A percentile compares a stretch with the other conserved stretches of the same genome.
These are phyloP conservation scores for Scheffersomyces parashehatae DNA, from an alignment of 1,139 yeast species.

Conservation along the genomic window DNA sequence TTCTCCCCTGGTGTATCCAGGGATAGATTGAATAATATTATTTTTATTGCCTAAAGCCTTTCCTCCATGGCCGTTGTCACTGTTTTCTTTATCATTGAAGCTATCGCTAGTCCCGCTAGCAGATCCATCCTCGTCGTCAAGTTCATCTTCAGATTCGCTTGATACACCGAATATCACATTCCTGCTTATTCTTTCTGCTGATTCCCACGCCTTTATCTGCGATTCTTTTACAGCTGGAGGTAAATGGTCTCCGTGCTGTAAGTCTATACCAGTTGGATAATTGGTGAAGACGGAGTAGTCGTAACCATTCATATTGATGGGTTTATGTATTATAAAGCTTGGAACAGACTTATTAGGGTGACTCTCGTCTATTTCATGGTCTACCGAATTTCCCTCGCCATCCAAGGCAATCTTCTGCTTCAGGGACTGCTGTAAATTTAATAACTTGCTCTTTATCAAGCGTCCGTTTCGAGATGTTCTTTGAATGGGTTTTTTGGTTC, in stretches of 20 bases:
- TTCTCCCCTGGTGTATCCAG: constrained; percentile 45
- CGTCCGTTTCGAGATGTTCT: constrained; percentile 14
- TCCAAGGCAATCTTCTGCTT: constrained; percentile 9
- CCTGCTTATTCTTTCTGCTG: constrained; percentile 41
- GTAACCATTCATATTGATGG: constrained; percentile 18
- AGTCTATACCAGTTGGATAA: constrained; percentile 20
- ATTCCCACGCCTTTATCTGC: constrained; percentile 50
- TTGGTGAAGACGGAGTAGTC: constrained; percentile 25
- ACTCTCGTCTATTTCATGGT: constrained; percentile 7
- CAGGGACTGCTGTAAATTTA: constrained; percentile 24
- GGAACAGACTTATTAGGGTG: constrained; percentile 17
- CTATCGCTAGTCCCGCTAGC: constrained; percentile 2
- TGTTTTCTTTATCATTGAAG: neutral
- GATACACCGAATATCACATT: constrained; percentile 39
- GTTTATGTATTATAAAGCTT: constrained; percentile 19
- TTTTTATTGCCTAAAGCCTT: neutral
- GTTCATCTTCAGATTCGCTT: constrained; percentile 15
- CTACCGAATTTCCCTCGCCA: constrained; percentile 2
- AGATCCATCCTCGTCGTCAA: constrained; percentile 7
- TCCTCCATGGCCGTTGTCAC: neutral
- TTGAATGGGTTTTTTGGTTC: constrained; percentile 8
- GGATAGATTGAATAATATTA: constrained; percentile 29
- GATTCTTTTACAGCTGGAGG: constrained; percentile 28
- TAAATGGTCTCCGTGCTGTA: constrained; percentile 19
- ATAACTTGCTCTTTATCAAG: constrained; percentile 19